Percentiles rank a stretch among this genome's conserved stretches.
Evolutionary conservation across 495 filamentous ascomycete species (phyloP).

Genomic region (Opeltia flavorubescens): DNA sequence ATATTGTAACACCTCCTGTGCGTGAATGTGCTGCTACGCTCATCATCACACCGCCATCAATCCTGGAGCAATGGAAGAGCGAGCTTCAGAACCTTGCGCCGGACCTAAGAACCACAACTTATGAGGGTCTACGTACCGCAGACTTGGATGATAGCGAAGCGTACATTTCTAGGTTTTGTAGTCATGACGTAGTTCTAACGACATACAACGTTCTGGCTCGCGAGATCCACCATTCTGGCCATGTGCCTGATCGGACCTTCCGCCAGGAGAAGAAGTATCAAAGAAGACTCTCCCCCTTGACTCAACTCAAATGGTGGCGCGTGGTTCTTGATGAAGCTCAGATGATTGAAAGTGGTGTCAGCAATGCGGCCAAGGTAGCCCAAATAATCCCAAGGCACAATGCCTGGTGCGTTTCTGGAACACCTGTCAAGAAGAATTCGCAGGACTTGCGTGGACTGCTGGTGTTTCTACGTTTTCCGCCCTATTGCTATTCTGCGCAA

Average conservation of each 20-base stretch:
- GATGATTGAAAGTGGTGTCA: conserved; percentile 82
- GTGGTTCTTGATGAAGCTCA: conserved; percentile 91
- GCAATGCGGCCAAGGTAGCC: conserved; percentile 68
- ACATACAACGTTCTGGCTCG: conserved; percentile 66
- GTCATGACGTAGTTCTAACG: conserved; percentile 65
- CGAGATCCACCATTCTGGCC: conserved; percentile 59
- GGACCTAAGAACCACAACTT: conserved; percentile 36
- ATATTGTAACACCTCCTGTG: conserved; percentile 22
- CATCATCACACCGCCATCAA: conserved; percentile 72
- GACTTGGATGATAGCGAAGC: conserved; percentile 31
- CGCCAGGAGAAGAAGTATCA: conserved; percentile 54
- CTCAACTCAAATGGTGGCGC: conserved; percentile 78
- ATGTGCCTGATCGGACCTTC: conserved; percentile 48
- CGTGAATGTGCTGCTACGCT: conserved; percentile 51
- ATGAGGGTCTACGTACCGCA: conserved; percentile 31
- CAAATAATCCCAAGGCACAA: conserved; percentile 67
- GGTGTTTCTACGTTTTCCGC: conserved; percentile 65
- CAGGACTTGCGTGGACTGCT: conserved; percentile 56
- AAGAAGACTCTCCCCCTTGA: conserved; percentile 56
- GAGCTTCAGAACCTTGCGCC: conserved; percentile 63
- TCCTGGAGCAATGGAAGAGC: conserved; percentile 75
- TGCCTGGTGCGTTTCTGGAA: conserved; percentile 89
- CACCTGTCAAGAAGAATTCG: conserved; percentile 67
- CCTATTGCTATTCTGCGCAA: conserved; percentile 44
- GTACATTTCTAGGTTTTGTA: conserved; percentile 24